A percentile compares a stretch with the other conserved stretches of the same genome.
These are phyloP conservation scores for Yueomyces sp. DNA, from an alignment of 805 yeast genomes.

Conservation along the genomic window DNA sequence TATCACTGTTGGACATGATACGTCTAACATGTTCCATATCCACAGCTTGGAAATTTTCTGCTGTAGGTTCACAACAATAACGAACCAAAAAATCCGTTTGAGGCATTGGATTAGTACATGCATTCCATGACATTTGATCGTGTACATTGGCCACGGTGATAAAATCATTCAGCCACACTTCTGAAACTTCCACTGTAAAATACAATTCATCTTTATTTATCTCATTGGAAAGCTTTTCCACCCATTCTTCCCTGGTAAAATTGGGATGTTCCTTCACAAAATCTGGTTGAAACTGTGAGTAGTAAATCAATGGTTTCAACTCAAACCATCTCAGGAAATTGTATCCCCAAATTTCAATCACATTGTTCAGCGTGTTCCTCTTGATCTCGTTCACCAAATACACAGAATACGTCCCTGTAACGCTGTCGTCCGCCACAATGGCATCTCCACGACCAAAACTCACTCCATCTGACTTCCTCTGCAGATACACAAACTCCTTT, in stretches of 20 bases:
- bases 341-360: conserved; percentile 34
- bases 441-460: conserved; percentile 38
- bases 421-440: conserved; percentile 26
- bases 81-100: conserved; percentile 5
- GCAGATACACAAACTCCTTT: conserved; percentile 11
- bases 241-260: conserved; percentile 6
- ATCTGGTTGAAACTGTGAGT: conserved; percentile 13
- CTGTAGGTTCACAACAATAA: conserved; percentile 9
- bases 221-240: conserved; percentile 7
- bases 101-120: neutral
- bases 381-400: conserved; percentile 39
- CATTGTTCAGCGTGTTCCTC: conserved; percentile 33
- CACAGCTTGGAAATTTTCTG: conserved; percentile 6
- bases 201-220: conserved; percentile 34
- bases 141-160: conserved; percentile 26
- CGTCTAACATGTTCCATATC: conserved; percentile 4
- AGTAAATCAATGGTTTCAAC: conserved; percentile 21
- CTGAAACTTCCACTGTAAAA: conserved; percentile 37
- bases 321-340: conserved; percentile 35
- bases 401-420: conserved; percentile 23
- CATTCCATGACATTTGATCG: neutral
- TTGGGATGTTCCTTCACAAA: conserved; percentile 11
- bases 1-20: conserved; percentile 2
- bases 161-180: conserved; percentile 31
- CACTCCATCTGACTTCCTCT: conserved; percentile 32